Evolutionary conservation across 306 rosid genomes (phyloP).

Genomic region (Medicago arabica): DNA sequence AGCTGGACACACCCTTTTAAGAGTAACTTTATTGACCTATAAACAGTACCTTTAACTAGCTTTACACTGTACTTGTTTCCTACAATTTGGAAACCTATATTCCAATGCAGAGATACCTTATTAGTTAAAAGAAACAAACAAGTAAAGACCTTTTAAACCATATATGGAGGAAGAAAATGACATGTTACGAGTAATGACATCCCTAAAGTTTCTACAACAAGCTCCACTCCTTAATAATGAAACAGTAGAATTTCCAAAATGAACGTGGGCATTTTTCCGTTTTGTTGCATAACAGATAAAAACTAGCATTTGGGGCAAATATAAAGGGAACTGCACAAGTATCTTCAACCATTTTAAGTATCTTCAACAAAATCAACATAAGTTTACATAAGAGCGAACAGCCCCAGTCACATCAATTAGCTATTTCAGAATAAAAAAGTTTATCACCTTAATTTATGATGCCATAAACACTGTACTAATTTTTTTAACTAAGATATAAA

Average conservation of each 20-base stretch:
- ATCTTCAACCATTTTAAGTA: too few relatives aligned
- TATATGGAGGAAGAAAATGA: conserved; percentile 49
- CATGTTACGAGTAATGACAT: conserved; percentile 33
- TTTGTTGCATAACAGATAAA: conserved; percentile 27
- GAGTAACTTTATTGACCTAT: conserved; percentile 45
- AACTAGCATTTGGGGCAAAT: conserved; percentile 20
- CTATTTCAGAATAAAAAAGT: not conserved
- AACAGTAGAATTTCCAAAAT: conserved; percentile 22
- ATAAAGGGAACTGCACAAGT: not conserved
- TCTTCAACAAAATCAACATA: conserved; percentile 5
- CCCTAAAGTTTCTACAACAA: conserved; percentile 42
- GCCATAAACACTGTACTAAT: not conserved
- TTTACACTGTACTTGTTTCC: conserved; percentile 39
- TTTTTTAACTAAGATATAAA: not conserved
- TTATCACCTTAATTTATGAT: not conserved
- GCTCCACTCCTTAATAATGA: conserved; percentile 23
- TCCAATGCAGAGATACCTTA: conserved; percentile 39
- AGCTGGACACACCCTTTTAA: conserved; percentile 42
- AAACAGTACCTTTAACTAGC: conserved; percentile 40
- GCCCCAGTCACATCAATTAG: conserved; percentile 8
- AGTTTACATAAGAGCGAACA: conserved; percentile 10
- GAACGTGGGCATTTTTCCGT: conserved; percentile 5
- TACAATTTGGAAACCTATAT: conserved; percentile 48
- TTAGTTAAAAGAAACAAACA: conserved; percentile 47
- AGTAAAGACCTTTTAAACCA: conserved; percentile 46